Conservation (phyloP, 2,329 filamentous ascomycete genomes). For the Ophiosphaerella narmari region DNA sequence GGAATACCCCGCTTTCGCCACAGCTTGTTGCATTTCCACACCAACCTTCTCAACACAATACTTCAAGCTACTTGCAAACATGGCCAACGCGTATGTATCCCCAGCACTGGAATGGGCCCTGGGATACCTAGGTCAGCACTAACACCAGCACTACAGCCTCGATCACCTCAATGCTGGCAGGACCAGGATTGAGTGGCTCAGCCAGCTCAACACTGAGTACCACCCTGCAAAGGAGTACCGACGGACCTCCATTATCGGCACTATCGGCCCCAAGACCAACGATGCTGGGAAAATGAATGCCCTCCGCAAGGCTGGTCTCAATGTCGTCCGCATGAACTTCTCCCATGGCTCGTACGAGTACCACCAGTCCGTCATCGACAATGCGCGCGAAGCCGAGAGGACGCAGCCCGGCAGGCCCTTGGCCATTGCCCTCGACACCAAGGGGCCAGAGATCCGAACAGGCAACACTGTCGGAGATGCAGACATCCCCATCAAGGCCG, state of each 20-base stretch:
- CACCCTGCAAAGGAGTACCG: slow-evolving; percentile 87
- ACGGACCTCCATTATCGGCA: slow-evolving; percentile 97
- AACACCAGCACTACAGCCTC: slow-evolving; percentile 20
- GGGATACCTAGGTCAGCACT: background rate
- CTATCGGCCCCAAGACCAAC: slow-evolving; percentile 99
- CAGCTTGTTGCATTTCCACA: slow-evolving; percentile 19
- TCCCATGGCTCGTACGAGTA: slow-evolving; percentile 94
- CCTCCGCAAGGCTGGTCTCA: slow-evolving; percentile 87
- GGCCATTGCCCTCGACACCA: slow-evolving; percentile 89
- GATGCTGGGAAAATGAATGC: slow-evolving; percentile 95
- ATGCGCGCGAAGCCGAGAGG: slow-evolving; percentile 85
- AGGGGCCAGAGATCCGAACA: slow-evolving; percentile 86
- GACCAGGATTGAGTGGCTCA: slow-evolving; percentile 71
- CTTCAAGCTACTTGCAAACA: slow-evolving; percentile 41
- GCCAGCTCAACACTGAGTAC: slow-evolving; percentile 86
- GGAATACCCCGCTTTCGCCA: slow-evolving; percentile 19
- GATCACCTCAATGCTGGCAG: slow-evolving; percentile 80
- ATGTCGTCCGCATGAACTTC: slow-evolving; percentile 99
- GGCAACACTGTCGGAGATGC: slow-evolving; percentile 72
- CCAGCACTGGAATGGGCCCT: background rate
- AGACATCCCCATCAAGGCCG: slow-evolving; percentile 81
- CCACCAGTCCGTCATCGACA: slow-evolving; percentile 97
- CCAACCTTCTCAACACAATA: slow-evolving; percentile 10
- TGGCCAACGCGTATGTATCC: slow-evolving; percentile 68
- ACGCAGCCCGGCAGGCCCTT: slow-evolving; percentile 79